Evolutionary conservation across 2,329 filamentous ascomycete species (phyloP).

Genomic region (Arthrocladium fulminans): DNA sequence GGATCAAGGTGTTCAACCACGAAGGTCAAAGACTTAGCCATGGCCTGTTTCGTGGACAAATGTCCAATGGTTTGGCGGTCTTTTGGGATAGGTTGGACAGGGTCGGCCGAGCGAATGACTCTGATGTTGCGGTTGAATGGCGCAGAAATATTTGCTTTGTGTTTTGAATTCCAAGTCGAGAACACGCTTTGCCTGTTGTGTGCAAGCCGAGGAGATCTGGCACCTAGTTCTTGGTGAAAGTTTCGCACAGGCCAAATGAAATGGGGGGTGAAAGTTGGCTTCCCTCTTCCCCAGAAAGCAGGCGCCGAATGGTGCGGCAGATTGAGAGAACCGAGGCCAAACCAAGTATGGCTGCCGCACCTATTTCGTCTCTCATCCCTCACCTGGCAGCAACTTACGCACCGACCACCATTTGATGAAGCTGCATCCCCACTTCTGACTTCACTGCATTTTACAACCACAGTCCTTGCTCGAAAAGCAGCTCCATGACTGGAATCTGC

Average conservation of each 20-base stretch:
- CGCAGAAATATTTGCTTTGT: slow-evolving; percentile 4
- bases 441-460: slow-evolving; percentile 1
- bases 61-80: slow-evolving; percentile 1
- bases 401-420: slow-evolving; percentile 2
- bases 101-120: slow-evolving; percentile 6
- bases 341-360: not conserved
- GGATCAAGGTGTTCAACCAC: slow-evolving; percentile 95
- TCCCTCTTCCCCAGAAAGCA: slow-evolving; percentile 4
- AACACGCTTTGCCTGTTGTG: not conserved
- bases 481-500: not conserved
- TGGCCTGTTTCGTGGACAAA: slow-evolving; percentile 5
- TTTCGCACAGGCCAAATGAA: not conserved
- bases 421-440: slow-evolving; percentile 3
- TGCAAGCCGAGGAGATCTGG: slow-evolving; percentile 1
- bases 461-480: slow-evolving; percentile 3
- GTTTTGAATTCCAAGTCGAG: not conserved
- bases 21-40: slow-evolving; percentile 55
- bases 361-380: not conserved
- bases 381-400: not conserved
- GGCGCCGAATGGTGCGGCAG: slow-evolving; percentile 1
- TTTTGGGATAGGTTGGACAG: not conserved
- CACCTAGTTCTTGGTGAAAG: not conserved
- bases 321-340: not conserved
- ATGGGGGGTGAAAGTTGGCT: not conserved
- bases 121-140: not conserved